Base-by-base conservation (phyloP, 1,284 basidiomycete species). In the Trametes hirsuta region DNA sequence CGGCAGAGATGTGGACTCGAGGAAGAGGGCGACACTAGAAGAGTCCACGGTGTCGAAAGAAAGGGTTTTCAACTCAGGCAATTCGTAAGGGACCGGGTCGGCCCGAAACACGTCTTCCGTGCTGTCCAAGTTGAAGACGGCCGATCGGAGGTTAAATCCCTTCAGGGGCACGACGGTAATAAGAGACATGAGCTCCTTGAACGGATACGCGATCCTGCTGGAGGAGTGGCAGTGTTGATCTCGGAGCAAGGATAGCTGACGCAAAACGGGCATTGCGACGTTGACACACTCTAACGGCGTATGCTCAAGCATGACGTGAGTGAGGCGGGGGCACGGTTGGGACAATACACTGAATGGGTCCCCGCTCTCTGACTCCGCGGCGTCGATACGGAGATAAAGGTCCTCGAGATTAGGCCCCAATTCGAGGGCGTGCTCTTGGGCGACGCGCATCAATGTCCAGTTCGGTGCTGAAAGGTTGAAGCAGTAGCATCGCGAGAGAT, bases 401-500 rank as follows among this genome's bases (percentile, higher is more conserved):
- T 68, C 60, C 54, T 76, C 73, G 24, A 75, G 63, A 9, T 64
- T 53, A 1, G 70, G 69, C 1, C 71, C 71, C 22, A 75, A 60
- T 34, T 62, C 61, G n/a, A 55, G 48, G 8, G 64, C 53, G 39
- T 69, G 58, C 25, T 68, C 63, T 22, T 65, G 67, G 34, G 74
- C 66, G 25, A 68, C 58, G 36, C 65, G 66, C 67, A 75, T 67
- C 65, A 71, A 69, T 30, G 68, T 61, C 71, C 72, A 74, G 41
- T 74, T 71, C 0, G 68, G 68, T 5, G 71, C 68, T 6, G 68
- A 71, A 22, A 72, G 59, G 18, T 67, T 65, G 59, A 74, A 72
- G 15, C 65, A 71, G 59, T 69, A 75, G 59, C 73, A 74, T 24
- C 72, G 68, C 9, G 62, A 55, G 11, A 76, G 66, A 49, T 75